Evolutionary conservation across 192 early-diverging fungal species (phyloP).

Genomic region (Backusella circina): DNA sequence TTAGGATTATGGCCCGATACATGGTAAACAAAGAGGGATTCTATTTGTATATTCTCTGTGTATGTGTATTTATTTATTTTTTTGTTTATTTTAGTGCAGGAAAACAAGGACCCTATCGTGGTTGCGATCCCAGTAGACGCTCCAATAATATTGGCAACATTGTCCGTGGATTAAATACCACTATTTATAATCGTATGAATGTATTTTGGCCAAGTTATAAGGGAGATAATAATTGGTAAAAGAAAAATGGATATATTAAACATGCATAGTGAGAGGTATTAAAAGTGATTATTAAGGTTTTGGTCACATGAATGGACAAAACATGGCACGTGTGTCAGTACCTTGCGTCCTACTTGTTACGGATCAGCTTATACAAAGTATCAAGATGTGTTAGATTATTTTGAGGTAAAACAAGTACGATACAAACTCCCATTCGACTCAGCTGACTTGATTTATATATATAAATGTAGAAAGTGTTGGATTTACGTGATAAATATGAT

Average conservation of each 20-base stretch:
- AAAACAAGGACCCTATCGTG: conserved; percentile 32
- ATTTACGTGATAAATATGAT: conserved; percentile 36
- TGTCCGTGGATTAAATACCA: conserved; percentile 27
- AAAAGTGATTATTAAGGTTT: conserved; percentile 14
- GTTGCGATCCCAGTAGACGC: conserved; percentile 64
- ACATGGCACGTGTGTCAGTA: conserved; percentile 47
- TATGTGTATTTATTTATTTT: background rate
- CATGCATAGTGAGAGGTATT: background rate
- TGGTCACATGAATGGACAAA: conserved; percentile 53
- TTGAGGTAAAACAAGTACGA: conserved; percentile 22
- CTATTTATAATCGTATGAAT: conserved; percentile 29
- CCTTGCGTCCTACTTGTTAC: conserved; percentile 37
- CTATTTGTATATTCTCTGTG: background rate
- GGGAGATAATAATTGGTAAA: conserved; percentile 63
- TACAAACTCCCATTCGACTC: background rate
- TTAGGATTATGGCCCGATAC: conserved; percentile 36
- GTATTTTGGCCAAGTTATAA: conserved; percentile 55
- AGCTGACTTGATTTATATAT: conserved; percentile 16
- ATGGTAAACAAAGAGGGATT: conserved; percentile 25
- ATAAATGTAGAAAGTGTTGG: conserved; percentile 34
- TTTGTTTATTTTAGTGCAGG: conserved; percentile 28
- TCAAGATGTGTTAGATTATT: conserved; percentile 39
- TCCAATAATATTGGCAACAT: conserved; percentile 56
- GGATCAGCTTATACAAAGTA: conserved; percentile 34
- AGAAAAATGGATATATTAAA: background rate